Conservation (phyloP, 306 rosid species). For the Fagus sylvatica region DNA sequence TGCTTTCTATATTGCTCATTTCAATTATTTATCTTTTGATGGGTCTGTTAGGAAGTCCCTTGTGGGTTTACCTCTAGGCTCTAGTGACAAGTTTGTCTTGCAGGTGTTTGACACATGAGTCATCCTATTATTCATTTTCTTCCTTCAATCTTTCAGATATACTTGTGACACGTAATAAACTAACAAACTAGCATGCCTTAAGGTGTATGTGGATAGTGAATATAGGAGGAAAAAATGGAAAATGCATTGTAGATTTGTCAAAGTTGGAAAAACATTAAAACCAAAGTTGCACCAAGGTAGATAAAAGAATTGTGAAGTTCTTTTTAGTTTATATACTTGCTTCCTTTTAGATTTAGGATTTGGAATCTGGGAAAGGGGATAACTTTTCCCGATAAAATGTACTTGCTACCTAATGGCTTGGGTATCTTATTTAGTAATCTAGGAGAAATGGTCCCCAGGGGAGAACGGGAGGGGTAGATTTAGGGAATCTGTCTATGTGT, state of each 20-base stretch:
- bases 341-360: not conserved
- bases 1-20: conserved; percentile 18
- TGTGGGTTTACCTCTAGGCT: not conserved
- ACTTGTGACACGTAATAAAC: not conserved
- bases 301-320: not conserved
- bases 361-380: not conserved
- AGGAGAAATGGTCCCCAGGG: not conserved
- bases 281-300: not conserved
- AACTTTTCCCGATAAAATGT: not conserved
- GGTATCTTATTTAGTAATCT: not conserved
- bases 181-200: not conserved
- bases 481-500: not conserved
- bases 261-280: not conserved
- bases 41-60: not conserved
- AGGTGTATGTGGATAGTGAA: not conserved
- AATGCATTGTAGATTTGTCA: not conserved
- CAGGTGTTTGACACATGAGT: not conserved
- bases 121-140: not conserved
- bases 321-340: not conserved
- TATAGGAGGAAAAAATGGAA: not conserved
- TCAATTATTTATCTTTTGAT: not conserved
- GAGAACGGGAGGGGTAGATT: not conserved
- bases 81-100: not conserved
- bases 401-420: not conserved
- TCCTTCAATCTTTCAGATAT: not conserved